These are phyloP conservation scores for Combretum micranthum DNA, from an alignment of 345 rosid genomes.

Conservation along the genomic window DNA sequence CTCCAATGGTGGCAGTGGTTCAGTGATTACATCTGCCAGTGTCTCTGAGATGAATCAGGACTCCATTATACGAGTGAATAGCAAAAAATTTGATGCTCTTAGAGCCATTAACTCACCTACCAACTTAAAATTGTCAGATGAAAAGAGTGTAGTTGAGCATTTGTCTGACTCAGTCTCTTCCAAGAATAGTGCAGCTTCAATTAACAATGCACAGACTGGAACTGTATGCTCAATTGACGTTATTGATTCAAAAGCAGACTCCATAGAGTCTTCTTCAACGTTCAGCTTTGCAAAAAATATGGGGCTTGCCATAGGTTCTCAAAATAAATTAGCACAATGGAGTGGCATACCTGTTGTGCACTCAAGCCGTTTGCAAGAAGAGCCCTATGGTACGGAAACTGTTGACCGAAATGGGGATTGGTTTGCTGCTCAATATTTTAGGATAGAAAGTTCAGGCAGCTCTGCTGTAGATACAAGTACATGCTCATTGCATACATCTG, in stretches of 20 bases:
- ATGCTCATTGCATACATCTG: constrained; percentile 1
- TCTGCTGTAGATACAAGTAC: constrained; percentile 26
- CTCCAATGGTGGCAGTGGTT: constrained; percentile 53
- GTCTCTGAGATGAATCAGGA: constrained; percentile 32
- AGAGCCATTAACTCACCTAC: no score
- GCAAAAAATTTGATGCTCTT: constrained; percentile 10
- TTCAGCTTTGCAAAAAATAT: no score
- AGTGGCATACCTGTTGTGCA: no score
- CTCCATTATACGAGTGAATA: constrained; percentile 21
- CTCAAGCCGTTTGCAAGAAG: neutral
- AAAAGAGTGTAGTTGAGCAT: constrained; percentile 17
- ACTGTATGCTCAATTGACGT: constrained; percentile 14
- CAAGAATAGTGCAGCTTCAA: constrained; percentile 22
- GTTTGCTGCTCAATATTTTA: constrained; percentile 17
- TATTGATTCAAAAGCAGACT: constrained; percentile 17
- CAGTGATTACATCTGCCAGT: constrained; percentile 32
- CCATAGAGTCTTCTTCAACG: neutral
- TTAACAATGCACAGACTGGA: constrained; percentile 15
- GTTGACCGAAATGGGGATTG: no score
- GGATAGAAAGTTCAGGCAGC: constrained; percentile 14
- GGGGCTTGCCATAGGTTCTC: no score
- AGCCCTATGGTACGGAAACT: neutral
- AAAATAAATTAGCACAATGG: no score
- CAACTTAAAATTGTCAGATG: no score
- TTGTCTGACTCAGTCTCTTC: constrained; percentile 18